Base-by-base conservation (phyloP, 768 basidiomycete genomes). In the Lactarius sp. region DNA sequence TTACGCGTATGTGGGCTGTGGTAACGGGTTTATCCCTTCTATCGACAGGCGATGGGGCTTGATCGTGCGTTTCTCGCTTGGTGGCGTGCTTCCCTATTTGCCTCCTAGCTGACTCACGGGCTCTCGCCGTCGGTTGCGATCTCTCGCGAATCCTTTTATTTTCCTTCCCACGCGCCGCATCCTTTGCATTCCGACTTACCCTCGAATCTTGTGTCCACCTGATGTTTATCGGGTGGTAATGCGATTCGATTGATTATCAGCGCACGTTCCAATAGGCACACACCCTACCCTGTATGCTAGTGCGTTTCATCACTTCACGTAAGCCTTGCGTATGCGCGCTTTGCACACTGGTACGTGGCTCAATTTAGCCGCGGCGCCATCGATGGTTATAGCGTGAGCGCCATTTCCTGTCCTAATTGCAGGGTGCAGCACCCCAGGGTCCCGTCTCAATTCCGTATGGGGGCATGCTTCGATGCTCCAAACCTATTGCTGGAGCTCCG, bases 351-450 rank as follows among this genome's bases (percentile, higher is more conserved):
- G 47, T 57, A 42, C 18, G 55, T 57, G 46, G 56, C 52, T 55
- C 27, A 22, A 34, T 49, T 51, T 55, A 52, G 56, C 56, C 41
- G 65, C 62, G 54, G 53, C 62, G 65, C 56, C 56, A 20, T 42
- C 57, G 41, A 36, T 51, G 47, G 57, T 47, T 22, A 59, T 56
- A 31, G 9, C 22, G 31, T 20, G 50, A n/a, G 36, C 31, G 9
- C 22, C 47, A 34, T 44, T 44, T 34, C 36, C 33, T 46, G 2
- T 20, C 55, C 44, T 47, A 9, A 47, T 47, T 44, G 36, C 42
- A 42, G n/a, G n/a, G 39, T 62, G 36, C 36, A 42, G 6, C 27
- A 27, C 9, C 20, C 54, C 55, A 33, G 56, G 56, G 13, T 46
- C 33, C 56, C 41, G 34, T 56, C 31, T 22, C 13, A 34, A 33